phyloP scores from a whole-genome alignment of 306 rosid genomes.

The Rubus parviflorus region DNA sequence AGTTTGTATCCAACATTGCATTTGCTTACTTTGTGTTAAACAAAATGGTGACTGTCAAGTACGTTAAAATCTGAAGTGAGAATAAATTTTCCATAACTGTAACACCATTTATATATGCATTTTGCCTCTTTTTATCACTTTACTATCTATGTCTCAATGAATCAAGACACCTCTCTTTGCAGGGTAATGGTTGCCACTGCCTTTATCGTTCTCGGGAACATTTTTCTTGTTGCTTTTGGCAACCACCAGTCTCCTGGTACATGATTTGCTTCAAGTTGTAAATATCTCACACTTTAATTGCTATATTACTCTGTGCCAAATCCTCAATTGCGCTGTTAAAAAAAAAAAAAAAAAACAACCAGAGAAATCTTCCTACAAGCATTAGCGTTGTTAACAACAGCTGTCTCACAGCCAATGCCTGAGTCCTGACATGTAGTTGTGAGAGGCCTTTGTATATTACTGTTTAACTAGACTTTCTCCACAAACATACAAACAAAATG shows the following conservation, averaged over 20 bases:
- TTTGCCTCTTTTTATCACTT: slow-evolving; percentile 4
- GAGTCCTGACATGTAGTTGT: neutral
- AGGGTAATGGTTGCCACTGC: slow-evolving; percentile 96
- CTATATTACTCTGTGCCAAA: neutral
- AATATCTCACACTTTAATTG: slow-evolving; percentile 5
- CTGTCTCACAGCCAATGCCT: neutral
- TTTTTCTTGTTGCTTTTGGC: slow-evolving; percentile 94
- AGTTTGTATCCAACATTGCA: slow-evolving; percentile 94
- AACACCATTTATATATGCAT: neutral
- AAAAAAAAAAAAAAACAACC: neutral
- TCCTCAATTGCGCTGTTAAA: neutral
- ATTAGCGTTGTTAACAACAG: neutral
- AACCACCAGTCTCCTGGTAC: slow-evolving; percentile 99
- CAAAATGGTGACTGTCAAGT: slow-evolving; percentile 94
- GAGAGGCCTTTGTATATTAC: neutral
- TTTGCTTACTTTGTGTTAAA: slow-evolving; percentile 93
- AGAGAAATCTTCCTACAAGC: neutral
- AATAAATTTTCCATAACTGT: slow-evolving; percentile 22
- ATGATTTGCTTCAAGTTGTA: slow-evolving; percentile 22
- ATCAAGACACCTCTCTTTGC: slow-evolving; percentile 31
- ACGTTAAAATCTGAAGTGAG: slow-evolving; percentile 46
- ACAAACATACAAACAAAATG: neutral
- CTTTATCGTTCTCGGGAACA: slow-evolving; percentile 92
- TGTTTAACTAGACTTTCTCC: neutral
- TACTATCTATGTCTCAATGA: slow-evolving; percentile 4